phyloP scores from a whole-genome alignment of 192 early-diverging fungal genomes.

The Ambispora gerdemannii region DNA sequence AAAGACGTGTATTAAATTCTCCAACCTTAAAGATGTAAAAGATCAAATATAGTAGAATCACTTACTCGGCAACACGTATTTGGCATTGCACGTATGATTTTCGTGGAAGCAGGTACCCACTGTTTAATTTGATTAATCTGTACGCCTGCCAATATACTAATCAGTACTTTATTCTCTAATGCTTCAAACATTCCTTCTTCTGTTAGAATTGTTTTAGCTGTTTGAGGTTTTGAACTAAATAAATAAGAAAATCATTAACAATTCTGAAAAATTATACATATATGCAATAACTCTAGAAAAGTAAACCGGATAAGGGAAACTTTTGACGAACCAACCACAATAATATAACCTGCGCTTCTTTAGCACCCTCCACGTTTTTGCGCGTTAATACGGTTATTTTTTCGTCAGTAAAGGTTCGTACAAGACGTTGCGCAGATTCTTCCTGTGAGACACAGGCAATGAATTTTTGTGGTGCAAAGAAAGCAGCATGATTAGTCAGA shows the following conservation, averaged over 20 bases:
- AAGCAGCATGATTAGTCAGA: too few species aligned
- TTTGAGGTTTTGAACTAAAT: slow-evolving; percentile 50
- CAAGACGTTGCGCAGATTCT: slow-evolving; percentile 39
- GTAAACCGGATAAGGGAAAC: neutral
- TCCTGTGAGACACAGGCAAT: slow-evolving; percentile 46
- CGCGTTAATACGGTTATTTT: slow-evolving; percentile 36
- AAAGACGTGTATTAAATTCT: neutral
- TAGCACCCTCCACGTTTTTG: slow-evolving; percentile 41
- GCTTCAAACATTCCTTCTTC: slow-evolving; percentile 44
- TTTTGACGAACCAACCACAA: slow-evolving; percentile 38
- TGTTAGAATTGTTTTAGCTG: slow-evolving; percentile 44
- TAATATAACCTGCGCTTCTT: slow-evolving; percentile 41
- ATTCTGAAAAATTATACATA: neutral
- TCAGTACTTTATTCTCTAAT: slow-evolving; percentile 42
- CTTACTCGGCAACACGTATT: slow-evolving; percentile 53
- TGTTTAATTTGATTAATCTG: slow-evolving; percentile 46
- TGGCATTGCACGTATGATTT: slow-evolving; percentile 54
- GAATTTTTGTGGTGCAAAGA: slow-evolving; percentile 37
- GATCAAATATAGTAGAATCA: neutral
- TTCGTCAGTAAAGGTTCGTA: slow-evolving; percentile 28
- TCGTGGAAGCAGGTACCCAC: slow-evolving; percentile 45
- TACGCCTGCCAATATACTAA: slow-evolving; percentile 54
- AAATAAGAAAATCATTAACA: too few species aligned
- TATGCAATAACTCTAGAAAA: neutral
- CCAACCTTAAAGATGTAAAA: neutral